Conservation (phyloP, 2,329 filamentous ascomycete species). For the Teratosphaeria pseudoeucalypti region DNA sequence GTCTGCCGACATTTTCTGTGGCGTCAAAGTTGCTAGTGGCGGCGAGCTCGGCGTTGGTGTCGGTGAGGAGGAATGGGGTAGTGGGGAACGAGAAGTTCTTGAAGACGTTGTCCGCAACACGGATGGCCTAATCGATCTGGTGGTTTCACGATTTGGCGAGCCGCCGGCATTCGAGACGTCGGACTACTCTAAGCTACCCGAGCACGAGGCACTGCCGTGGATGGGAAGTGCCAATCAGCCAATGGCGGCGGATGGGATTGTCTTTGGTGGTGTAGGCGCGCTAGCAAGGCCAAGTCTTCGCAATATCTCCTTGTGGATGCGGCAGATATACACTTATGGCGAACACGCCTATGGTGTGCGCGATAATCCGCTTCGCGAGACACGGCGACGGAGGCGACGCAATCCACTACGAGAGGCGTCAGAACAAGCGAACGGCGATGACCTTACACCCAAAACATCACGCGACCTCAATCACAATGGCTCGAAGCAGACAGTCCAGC, state of each 20-base stretch:
- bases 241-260: constrained; percentile 64
- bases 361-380: constrained; percentile 62
- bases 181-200: constrained; percentile 15
- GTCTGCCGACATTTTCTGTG: constrained; percentile 64
- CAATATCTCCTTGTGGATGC: constrained; percentile 74
- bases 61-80: constrained; percentile 89
- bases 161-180: constrained; percentile 26
- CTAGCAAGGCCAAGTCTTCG: constrained; percentile 61
- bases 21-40: constrained; percentile 77
- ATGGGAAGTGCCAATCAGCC: constrained; percentile 61
- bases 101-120: constrained; percentile 75
- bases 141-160: constrained; percentile 78
- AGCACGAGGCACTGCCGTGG: constrained; percentile 46
- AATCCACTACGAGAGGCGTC: constrained; percentile 19
- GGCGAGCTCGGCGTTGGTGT: constrained; percentile 90
- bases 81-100: constrained; percentile 83
- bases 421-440: not conserved
- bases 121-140: constrained; percentile 74
- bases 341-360: constrained; percentile 74
- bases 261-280: constrained; percentile 73
- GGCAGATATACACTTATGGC: constrained; percentile 76
- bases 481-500: constrained; percentile 4
- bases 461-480: not conserved
- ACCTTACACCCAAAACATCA: not conserved
- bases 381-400: constrained; percentile 39